These are phyloP conservation scores for Candida peoriensis DNA, from an alignment of 805 yeast species.

Conservation along the genomic window DNA sequence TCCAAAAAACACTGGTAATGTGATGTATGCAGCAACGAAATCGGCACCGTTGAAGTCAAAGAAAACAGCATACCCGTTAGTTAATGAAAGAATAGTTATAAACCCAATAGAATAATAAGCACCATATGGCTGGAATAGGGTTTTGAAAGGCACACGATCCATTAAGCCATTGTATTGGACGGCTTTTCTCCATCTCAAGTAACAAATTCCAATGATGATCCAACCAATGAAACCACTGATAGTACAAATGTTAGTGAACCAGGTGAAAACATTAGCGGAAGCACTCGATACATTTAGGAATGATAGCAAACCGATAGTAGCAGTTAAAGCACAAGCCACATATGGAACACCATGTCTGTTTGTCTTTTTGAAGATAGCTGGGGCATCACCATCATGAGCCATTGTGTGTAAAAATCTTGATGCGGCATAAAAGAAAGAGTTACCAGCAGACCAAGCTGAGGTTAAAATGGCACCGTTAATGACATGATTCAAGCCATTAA, in stretches of 20 bases:
- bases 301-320: conserved; percentile 51
- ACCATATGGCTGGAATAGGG: conserved; percentile 52
- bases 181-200: conserved; percentile 66
- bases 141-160: conserved; percentile 54
- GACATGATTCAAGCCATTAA: conserved; percentile 64
- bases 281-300: conserved; percentile 61
- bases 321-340: conserved; percentile 39
- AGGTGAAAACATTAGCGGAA: conserved; percentile 55
- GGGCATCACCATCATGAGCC: conserved; percentile 75
- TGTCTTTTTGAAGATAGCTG: conserved; percentile 57
- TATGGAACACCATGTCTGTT: conserved; percentile 69
- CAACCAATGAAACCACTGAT: conserved; percentile 75
- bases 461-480: conserved; percentile 74
- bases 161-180: conserved; percentile 44
- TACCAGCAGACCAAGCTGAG: conserved; percentile 78
- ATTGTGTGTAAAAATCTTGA: conserved; percentile 70
- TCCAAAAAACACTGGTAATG: conserved; percentile 49
- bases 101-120: conserved; percentile 49
- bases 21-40: conserved; percentile 69
- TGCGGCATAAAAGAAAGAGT: conserved; percentile 74
- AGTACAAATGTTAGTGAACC: conserved; percentile 74
- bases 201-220: conserved; percentile 64
- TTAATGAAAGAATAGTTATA: conserved; percentile 48
- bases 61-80: conserved; percentile 72
- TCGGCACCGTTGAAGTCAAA: conserved; percentile 42